Evolutionary conservation across 305 asterid genomes (phyloP), one percentile per base, ranked within the genome.

Genomic region (Rubia balearica): DNA sequence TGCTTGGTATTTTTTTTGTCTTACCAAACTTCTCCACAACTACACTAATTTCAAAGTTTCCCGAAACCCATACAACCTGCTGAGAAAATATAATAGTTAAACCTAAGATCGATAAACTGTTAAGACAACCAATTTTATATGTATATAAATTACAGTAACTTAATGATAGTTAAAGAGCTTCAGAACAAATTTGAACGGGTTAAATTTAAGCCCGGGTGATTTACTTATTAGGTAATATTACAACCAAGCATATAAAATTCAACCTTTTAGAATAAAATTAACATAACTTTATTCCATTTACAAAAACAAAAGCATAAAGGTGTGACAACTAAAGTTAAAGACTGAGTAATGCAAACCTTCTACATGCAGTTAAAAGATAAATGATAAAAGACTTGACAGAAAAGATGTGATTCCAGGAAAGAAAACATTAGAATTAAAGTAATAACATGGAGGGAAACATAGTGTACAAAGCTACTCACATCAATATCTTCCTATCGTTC

Each of bases 51-150:
- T 90, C 96, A 77, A 85, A 90, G 77, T 89, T 76, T 72, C 96
- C 96, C 45, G 96, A 92, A 74, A 90, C 96, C 95, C 95, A 88
- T 12, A 86, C 86, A 79, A 90, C 96, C 96, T 89, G 73, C 21
- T 7, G 48, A 41, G 45, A 16, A 43, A 73, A 46, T 36, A 49
- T 62, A 68, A 68, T 12, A 49, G 13, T 63, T 43, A 38, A 11
- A 12, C 41, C n/a, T 40, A 43, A 16, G 21, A 73, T 27, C 38
- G 67, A 11, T 19, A 24, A 59, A 17, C 13, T 7, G 11, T n/a
- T 30, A 33, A 40, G 27, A n/a, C 4, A 57, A 8, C 40, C 70
- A 43, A 66, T 66, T 41, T 24, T 65, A 41, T 3, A 40, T 41
- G 0, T 21, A 19, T 42, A 33, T 5, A 30, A 36, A 12, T 42